Base-by-base conservation (phyloP, 2,329 filamentous ascomycete species). In the Aspergillus sp. region DNA sequence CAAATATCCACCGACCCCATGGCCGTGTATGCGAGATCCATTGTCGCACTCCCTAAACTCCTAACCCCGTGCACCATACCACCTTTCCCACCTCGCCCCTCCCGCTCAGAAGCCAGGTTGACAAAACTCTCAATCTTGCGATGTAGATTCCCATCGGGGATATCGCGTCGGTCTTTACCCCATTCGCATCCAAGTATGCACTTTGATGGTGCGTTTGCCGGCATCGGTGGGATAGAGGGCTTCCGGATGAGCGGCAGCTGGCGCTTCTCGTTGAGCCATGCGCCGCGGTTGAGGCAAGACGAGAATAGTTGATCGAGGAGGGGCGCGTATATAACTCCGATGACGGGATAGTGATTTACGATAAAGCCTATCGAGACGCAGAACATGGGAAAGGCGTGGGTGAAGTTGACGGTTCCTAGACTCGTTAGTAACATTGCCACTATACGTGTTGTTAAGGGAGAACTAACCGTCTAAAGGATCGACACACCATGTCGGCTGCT, bases 41-140 rank as follows among this genome's bases (percentile, higher is more conserved):
- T 72, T 1, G 90, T 91, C 8, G 90, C 90, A 70, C 89, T 89
- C 3, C 90, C 90, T 60, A 93, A 73, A 73, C 89, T 91, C 63
- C 90, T 79, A 50, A 93, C 81, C 0, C 91, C 90, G 74, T 93
- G 91, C 7, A 92, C 91, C 90, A 93, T 93, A 0, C 89, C 90
- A 0, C 90, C 90, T 67, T 86, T 88, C 0, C 90, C 90, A 17
- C 79, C 82, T 4, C 88, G 77, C 0, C 86, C 86, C 0, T 84
- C 84, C 8, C 85, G 71, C 74, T 93, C 90, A 0, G 86, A 82
- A 1, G 90, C 90, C 85, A 93, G 89, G 62, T 89, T 92, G 3
- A 91, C 71, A 71, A 93, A 93, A 62, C 87, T 92, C 67, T 91
- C 87, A 1, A 92, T 82, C 76, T 93, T 93, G 45, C 88, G 81